Base-by-base conservation (phyloP, 2,329 filamentous ascomycete species). In the Phaeosphaeriaceae sp. region DNA sequence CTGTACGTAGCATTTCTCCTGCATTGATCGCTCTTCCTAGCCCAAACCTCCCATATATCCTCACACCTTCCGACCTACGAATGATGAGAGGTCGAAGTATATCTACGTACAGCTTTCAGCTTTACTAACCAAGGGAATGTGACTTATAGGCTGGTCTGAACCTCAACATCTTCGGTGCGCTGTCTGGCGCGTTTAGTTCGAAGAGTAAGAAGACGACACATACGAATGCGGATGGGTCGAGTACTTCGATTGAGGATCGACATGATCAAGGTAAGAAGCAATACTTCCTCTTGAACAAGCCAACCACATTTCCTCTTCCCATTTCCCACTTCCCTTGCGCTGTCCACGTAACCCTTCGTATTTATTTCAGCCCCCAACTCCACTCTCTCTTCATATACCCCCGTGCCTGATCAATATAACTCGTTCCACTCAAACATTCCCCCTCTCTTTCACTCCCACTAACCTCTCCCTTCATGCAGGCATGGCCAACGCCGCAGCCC, bases 161-260 rank as follows among this genome's bases (percentile, higher is more conserved):
- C 54, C 64, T 78, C 48, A 77, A 77, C 57, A 54, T 78, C 58
- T 67, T 76, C 55, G 74, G 70, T 57, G 73, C 75, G 47, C 69
- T 77, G 9, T 69, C 65, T 17, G 74, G 74, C 61, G 71, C 69
- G 24, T 65, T 77, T 20, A 61, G 56, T 19, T 74, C 71, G 7
- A 68, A 66, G 50, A 62, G 59, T 7, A 73, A 67, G 48, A 76
- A 77, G 48, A 73, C 69, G 0, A 76, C 73, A 5, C 67, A 72
- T 40, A 58, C 58, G 7, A 64, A 67, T 11, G 53, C 66, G 1
- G 72, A 77, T 52, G 75, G 74, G 0, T 70, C 66, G 10, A 56
- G 47, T 2, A 53, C 55, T 0, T 58, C 51, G 1, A 58, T 69
- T 0, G 73, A 76, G 25, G 68, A 76, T 5, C 56, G 57, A 0